A percentile compares a stretch with the other conserved stretches of the same genome.
These are phyloP conservation scores for Pelargonium australe DNA, from an alignment of 441 rosid species.

Conservation along the genomic window DNA sequence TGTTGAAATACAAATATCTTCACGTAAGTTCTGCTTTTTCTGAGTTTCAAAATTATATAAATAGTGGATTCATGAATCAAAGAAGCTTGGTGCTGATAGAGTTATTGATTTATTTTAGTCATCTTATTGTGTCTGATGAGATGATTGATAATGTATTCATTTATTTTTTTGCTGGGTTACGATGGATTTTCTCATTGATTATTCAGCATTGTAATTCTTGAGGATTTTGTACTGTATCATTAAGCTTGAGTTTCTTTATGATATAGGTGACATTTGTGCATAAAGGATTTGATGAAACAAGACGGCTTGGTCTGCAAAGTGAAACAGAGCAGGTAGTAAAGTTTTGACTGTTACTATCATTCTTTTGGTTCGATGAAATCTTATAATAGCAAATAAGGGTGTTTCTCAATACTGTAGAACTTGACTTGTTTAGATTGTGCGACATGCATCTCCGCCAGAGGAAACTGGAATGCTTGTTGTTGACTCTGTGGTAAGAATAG, in stretches of 20 bases:
- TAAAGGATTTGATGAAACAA: constrained; percentile 93
- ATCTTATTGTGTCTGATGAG: not conserved
- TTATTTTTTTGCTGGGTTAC: constrained; percentile 1
- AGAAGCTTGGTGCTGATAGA: not conserved
- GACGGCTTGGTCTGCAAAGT: constrained; percentile 79
- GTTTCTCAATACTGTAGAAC: constrained; percentile 19
- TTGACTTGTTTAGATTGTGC: constrained; percentile 52
- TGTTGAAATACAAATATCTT: constrained; percentile 1
- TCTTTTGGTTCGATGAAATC: not conserved
- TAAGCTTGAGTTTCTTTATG: constrained; percentile 1
- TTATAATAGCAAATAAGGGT: constrained; percentile 1
- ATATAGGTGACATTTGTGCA: constrained; percentile 72
- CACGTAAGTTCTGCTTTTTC: not conserved
- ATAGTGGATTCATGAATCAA: not conserved
- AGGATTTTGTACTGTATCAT: not conserved
- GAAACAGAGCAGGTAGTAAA: constrained; percentile 65
- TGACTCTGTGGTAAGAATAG: constrained; percentile 63
- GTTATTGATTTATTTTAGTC: not conserved
- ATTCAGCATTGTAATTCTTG: not conserved
- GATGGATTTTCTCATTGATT: constrained; percentile 3
- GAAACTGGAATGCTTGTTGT: constrained; percentile 97
- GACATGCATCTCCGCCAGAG: constrained; percentile 63
- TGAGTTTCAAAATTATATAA: not conserved
- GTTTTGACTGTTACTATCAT: constrained; percentile 2
- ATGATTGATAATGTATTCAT: constrained; percentile 7